Conservation (phyloP, 2,329 filamentous ascomycete species). For the Cordyceps fumosorosea region DNA sequence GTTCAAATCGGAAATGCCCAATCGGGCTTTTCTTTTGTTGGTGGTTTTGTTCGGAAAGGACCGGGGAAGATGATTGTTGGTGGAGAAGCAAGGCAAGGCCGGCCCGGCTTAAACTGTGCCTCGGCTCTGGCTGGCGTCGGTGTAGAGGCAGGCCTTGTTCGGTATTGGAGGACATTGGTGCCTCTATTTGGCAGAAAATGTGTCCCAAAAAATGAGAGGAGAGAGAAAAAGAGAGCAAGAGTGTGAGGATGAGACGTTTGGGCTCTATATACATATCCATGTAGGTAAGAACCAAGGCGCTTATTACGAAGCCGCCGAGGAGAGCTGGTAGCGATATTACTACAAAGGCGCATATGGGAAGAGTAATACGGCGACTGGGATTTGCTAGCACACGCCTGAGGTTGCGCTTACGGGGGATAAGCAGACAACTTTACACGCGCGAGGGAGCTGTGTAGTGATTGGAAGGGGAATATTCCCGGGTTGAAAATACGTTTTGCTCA, state of each 20-base stretch:
- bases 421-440: background rate
- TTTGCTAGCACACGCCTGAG: background rate
- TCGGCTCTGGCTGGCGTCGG: conserved; percentile 13
- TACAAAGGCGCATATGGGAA: conserved; percentile 6
- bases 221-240: background rate
- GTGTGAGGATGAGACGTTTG: background rate
- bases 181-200: no score
- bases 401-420: background rate
- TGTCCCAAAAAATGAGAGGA: background rate
- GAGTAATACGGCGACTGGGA: conserved; percentile 7
- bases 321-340: background rate
- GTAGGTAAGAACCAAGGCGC: background rate
- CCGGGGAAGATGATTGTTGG: background rate
- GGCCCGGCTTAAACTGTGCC: background rate
- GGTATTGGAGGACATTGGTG: background rate
- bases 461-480: background rate
- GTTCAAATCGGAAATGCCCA: background rate
- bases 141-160: background rate
- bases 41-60: conserved; percentile 3
- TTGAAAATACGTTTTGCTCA: background rate
- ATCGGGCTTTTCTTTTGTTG: background rate
- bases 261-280: background rate
- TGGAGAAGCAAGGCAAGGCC: background rate
- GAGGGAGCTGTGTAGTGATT: background rate
- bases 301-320: background rate